phyloP scores from a whole-genome alignment of 768 basidiomycete genomes.

The Sutorius australiensis region DNA sequence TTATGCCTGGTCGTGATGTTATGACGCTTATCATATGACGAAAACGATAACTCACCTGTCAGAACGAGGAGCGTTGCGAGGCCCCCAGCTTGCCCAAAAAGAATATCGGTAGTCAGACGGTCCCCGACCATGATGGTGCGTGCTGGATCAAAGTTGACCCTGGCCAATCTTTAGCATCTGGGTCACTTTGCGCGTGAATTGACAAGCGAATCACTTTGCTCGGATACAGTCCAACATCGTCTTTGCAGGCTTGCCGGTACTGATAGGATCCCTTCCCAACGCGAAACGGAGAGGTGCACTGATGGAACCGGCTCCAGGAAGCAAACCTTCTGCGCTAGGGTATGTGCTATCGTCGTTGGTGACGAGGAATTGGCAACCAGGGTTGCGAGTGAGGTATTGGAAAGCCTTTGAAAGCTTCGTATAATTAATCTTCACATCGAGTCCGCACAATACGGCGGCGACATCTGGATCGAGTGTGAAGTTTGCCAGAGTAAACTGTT shows the following conservation, averaged over 20 bases:
- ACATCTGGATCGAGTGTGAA: conserved; percentile 77
- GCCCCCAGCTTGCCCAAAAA: conserved; percentile 86
- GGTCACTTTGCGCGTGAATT: background rate
- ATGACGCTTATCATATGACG: background rate
- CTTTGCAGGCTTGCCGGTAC: conserved; percentile 86
- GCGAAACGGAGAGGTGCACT: conserved; percentile 79
- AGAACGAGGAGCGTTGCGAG: conserved; percentile 86
- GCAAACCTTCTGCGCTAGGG: conserved; percentile 65
- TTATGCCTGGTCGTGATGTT: conserved; percentile 55
- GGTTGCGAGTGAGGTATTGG: conserved; percentile 80
- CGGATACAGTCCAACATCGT: conserved; percentile 94
- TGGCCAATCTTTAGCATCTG: conserved; percentile 30
- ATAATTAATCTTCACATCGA: conserved; percentile 86
- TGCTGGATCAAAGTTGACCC: conserved; percentile 81
- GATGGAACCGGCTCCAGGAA: conserved; percentile 84
- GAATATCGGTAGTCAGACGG: conserved; percentile 91
- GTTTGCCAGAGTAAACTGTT: conserved; percentile 59
- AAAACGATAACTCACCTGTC: conserved; percentile 55
- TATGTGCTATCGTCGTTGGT: conserved; percentile 94
- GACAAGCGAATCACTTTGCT: conserved; percentile 47
- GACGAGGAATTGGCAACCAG: conserved; percentile 77
- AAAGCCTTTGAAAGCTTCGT: conserved; percentile 92
- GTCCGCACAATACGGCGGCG: conserved; percentile 92
- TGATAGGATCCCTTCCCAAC: conserved; percentile 63
- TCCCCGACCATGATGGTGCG: conserved; percentile 96